Percentiles rank a stretch among this genome's conserved stretches.
Conservation (phyloP, 345 rosid species). For the Heritiera fomes region DNA sequence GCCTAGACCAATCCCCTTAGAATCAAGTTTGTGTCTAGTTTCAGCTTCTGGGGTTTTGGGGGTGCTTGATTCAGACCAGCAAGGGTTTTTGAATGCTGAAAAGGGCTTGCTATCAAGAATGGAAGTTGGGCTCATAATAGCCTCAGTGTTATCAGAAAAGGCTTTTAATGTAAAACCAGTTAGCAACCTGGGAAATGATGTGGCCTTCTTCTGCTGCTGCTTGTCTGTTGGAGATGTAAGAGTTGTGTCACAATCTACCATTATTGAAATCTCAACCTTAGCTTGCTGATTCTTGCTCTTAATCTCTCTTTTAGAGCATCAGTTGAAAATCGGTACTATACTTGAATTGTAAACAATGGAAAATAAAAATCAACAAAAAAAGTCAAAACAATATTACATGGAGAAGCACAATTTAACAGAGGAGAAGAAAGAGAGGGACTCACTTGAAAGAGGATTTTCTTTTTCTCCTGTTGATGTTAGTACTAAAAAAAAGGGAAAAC, state of each 20-base stretch:
- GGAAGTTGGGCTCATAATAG: slow-evolving; percentile 78
- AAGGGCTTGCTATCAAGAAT: slow-evolving; percentile 79
- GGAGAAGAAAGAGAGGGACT: background rate
- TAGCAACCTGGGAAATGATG: slow-evolving; percentile 66
- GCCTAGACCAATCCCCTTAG: slow-evolving; percentile 65
- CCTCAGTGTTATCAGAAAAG: slow-evolving; percentile 54
- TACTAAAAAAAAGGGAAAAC: slow-evolving; percentile 23
- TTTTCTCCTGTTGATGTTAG: slow-evolving; percentile 12
- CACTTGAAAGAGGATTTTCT: slow-evolving; percentile 26
- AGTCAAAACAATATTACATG: background rate
- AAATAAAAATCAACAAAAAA: background rate
- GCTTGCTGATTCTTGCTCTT: slow-evolving; percentile 29
- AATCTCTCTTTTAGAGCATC: slow-evolving; percentile 42
- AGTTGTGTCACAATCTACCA: slow-evolving; percentile 48
- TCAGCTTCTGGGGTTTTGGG: slow-evolving; percentile 44
- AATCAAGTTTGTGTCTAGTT: slow-evolving; percentile 49
- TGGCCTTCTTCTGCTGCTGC: slow-evolving; percentile 37
- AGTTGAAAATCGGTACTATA: background rate
- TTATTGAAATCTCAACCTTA: slow-evolving; percentile 30
- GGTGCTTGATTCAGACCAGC: slow-evolving; percentile 45
- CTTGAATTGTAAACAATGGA: slow-evolving; percentile 26
- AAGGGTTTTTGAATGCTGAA: slow-evolving; percentile 64
- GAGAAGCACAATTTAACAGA: background rate
- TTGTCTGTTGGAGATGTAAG: slow-evolving; percentile 38
- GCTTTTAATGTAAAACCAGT: slow-evolving; percentile 56